These are phyloP conservation scores for Gymnopilus junonius DNA, from an alignment of 768 basidiomycete species.

Conservation along the genomic window DNA sequence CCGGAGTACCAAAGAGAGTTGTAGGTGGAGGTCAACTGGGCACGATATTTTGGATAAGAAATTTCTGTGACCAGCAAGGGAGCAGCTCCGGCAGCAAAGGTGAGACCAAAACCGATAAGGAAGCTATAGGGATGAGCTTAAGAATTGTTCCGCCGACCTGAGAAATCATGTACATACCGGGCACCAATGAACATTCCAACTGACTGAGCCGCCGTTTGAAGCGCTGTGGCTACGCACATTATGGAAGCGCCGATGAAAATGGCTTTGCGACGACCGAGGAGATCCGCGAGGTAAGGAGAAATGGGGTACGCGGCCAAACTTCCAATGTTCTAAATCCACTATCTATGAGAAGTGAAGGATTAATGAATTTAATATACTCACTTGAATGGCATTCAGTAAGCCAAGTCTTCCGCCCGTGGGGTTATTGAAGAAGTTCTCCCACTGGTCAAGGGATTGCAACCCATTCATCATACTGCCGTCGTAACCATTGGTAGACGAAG, in stretches of 20 bases:
- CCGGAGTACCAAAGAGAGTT: slow-evolving; percentile 90
- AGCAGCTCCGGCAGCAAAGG: slow-evolving; percentile 76
- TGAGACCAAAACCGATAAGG: slow-evolving; percentile 77
- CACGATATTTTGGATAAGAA: slow-evolving; percentile 84
- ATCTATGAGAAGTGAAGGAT: not conserved
- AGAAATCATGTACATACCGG: slow-evolving; percentile 45
- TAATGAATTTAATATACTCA: slow-evolving; percentile 28
- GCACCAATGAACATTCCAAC: slow-evolving; percentile 83
- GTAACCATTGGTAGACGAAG: slow-evolving; percentile 77
- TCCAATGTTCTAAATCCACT: slow-evolving; percentile 63
- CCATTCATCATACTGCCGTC: slow-evolving; percentile 85
- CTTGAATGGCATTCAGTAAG: slow-evolving; percentile 77
- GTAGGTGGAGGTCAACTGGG: slow-evolving; percentile 75
- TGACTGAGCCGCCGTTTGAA: slow-evolving; percentile 75
- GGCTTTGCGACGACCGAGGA: slow-evolving; percentile 66
- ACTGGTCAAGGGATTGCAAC: slow-evolving; percentile 68
- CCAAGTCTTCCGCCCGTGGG: slow-evolving; percentile 65
- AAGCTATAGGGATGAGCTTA: slow-evolving; percentile 41
- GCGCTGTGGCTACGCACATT: slow-evolving; percentile 68
- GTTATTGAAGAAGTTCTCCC: slow-evolving; percentile 62
- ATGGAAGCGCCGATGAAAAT: slow-evolving; percentile 73
- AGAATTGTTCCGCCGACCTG: not conserved
- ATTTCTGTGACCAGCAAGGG: slow-evolving; percentile 87
- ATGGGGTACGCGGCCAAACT: slow-evolving; percentile 69
- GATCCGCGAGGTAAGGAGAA: slow-evolving; percentile 73